Evolutionary conservation across 352 stramenopile species (phyloP).

Genomic region (Phytophthora litchii): DNA sequence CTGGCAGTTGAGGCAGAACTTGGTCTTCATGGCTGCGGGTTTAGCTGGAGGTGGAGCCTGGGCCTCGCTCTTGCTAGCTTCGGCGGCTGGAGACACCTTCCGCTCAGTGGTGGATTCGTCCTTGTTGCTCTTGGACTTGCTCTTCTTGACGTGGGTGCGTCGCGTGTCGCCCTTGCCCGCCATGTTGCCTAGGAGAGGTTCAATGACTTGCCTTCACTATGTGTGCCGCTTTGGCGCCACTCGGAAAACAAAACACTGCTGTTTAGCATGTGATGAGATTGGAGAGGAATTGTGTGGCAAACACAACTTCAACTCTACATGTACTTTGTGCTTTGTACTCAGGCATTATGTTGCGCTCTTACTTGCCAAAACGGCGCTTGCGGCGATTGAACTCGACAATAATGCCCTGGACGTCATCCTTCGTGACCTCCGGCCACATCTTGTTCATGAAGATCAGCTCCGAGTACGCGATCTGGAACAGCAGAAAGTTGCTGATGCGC

Average conservation of each 20-base stretch:
- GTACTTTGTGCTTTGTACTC: conserved; percentile 19
- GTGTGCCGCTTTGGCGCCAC: conserved; percentile 21
- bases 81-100: neutral
- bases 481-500: conserved; percentile 96
- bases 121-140: conserved; percentile 22
- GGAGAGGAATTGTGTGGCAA: neutral
- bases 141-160: conserved; percentile 41
- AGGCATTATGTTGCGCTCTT: conserved; percentile 24
- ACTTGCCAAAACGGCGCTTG: conserved; percentile 92
- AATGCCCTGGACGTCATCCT: conserved; percentile 74
- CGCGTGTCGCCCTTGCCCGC: conserved; percentile 26
- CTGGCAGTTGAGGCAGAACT: conserved; percentile 87
- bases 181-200: conserved; percentile 21
- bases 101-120: neutral
- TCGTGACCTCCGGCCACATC: conserved; percentile 94
- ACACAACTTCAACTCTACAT: neutral
- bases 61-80: conserved; percentile 14
- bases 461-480: conserved; percentile 96
- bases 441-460: conserved; percentile 97
- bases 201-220: conserved; percentile 32
- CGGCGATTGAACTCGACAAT: conserved; percentile 88
- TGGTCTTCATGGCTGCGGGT: conserved; percentile 57
- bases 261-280: neutral
- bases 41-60: conserved; percentile 27
- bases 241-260: neutral